A percentile compares a stretch with the other conserved stretches of the same genome.
These are phyloP conservation scores for Kodamaea sp. DNA, from an alignment of 1,139 yeast species.

Conservation along the genomic window DNA sequence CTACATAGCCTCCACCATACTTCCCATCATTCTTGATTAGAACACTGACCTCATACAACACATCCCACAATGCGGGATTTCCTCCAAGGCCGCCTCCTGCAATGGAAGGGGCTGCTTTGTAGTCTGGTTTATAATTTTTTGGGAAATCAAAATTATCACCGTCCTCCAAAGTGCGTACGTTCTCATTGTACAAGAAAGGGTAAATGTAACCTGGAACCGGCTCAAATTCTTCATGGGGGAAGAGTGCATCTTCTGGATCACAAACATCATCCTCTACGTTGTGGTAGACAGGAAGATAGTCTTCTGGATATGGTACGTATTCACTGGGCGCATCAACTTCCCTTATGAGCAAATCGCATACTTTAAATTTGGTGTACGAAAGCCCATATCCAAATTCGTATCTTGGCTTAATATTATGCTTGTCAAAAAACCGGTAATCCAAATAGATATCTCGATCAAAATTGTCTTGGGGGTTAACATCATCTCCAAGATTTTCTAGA, in stretches of 20 bases:
- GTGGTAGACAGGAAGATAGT: constrained; percentile 42
- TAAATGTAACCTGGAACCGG: constrained; percentile 56
- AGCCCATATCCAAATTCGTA: constrained; percentile 66
- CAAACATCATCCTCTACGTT: constrained; percentile 49
- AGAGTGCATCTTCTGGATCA: constrained; percentile 57
- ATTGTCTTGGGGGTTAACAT: constrained; percentile 48
- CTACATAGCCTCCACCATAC: constrained; percentile 52
- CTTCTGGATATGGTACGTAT: constrained; percentile 51
- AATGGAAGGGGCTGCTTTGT: constrained; percentile 38
- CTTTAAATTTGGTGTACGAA: constrained; percentile 52
- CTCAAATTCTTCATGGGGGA: constrained; percentile 54
- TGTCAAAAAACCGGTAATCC: constrained; percentile 60
- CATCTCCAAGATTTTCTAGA: constrained; percentile 40
- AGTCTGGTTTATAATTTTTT: constrained; percentile 48
- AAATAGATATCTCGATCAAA: constrained; percentile 51
- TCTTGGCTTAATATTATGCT: constrained; percentile 55
- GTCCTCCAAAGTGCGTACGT: constrained; percentile 41
- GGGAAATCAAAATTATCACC: constrained; percentile 52
- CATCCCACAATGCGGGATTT: constrained; percentile 46
- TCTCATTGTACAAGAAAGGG: constrained; percentile 51
- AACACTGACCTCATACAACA: constrained; percentile 50
- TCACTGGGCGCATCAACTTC: constrained; percentile 48
- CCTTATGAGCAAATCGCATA: constrained; percentile 39
- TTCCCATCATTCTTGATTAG: constrained; percentile 53
- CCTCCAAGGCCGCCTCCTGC: constrained; percentile 65